A percentile compares a stretch with the other conserved stretches of the same genome.
Evolutionary conservation across 2,329 filamentous ascomycete genomes (phyloP).

Genomic region (Hortaea sp.): DNA sequence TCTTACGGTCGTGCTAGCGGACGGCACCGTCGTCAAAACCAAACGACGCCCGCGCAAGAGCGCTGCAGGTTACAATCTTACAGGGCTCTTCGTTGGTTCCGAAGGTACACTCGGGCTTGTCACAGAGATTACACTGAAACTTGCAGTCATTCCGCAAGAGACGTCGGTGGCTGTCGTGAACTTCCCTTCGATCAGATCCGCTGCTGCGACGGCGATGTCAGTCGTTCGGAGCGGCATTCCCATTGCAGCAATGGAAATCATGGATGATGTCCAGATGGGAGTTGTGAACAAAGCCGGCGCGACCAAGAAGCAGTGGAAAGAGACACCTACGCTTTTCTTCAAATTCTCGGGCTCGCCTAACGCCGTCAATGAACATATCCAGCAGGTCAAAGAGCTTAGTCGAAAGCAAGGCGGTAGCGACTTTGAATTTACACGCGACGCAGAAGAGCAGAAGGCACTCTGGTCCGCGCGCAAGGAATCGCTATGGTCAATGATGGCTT

Average conservation of each 20-base stretch:
- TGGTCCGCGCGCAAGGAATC: constrained; percentile 54
- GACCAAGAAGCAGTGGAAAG: constrained; percentile 63
- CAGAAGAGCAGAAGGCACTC: constrained; percentile 44
- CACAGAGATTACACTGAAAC: constrained; percentile 72
- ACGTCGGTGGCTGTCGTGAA: constrained; percentile 70
- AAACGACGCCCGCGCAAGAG: constrained; percentile 66
- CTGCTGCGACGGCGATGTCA: constrained; percentile 61
- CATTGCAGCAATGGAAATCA: constrained; percentile 70
- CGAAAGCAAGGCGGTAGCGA: constrained; percentile 46
- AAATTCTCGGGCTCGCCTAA: constrained; percentile 71
- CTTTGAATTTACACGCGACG: constrained; percentile 47
- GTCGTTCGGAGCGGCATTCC: constrained; percentile 68
- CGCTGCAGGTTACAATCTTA: constrained; percentile 75
- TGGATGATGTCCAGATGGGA: constrained; percentile 81
- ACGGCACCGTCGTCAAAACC: constrained; percentile 72
- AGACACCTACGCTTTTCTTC: constrained; percentile 71
- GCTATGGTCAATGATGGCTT: constrained; percentile 51
- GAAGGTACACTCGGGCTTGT: constrained; percentile 75
- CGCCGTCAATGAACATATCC: constrained; percentile 67
- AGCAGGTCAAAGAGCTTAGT: constrained; percentile 57
- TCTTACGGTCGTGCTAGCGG: constrained; percentile 67
- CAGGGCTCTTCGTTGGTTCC: constrained; percentile 67
- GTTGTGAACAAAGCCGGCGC: constrained; percentile 67
- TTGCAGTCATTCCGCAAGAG: constrained; percentile 65
- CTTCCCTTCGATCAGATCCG: constrained; percentile 67